phyloP scores from a whole-genome alignment of 495 filamentous ascomycete genomes.

The Podospora anserina region DNA sequence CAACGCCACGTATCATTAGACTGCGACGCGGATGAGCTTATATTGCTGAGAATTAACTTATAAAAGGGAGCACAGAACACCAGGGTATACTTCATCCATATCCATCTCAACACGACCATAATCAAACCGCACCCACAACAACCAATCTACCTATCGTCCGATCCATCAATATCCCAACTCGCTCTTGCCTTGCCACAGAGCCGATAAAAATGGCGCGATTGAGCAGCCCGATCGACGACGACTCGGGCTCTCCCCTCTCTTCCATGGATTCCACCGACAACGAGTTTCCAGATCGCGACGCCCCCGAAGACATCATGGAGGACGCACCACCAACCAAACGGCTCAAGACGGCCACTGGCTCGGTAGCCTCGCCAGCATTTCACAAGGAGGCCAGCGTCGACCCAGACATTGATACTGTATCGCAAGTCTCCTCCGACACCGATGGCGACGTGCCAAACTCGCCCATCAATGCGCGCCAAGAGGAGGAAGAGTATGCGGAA shows the following conservation, averaged over 20 bases:
- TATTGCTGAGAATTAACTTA: not conserved
- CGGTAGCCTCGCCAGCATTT: conserved; percentile 46
- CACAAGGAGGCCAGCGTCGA: conserved; percentile 41
- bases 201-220: conserved; percentile 27
- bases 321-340: conserved; percentile 51
- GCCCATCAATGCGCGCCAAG: conserved; percentile 58
- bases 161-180: not conserved
- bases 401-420: conserved; percentile 41
- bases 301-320: conserved; percentile 35
- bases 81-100: not conserved
- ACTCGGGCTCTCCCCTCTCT: conserved; percentile 40
- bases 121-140: not conserved
- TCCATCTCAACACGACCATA: not conserved
- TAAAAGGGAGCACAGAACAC: not conserved
- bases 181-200: not conserved
- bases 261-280: conserved; percentile 48
- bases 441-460: conserved; percentile 77
- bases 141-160: not conserved
- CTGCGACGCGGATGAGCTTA: not conserved
- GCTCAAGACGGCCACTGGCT: conserved; percentile 45
- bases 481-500: conserved; percentile 81
- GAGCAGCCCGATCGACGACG: conserved; percentile 33
- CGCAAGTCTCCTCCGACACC: conserved; percentile 80
- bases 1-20: not conserved
- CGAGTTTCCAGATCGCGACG: conserved; percentile 47